Evolutionary conservation across 768 basidiomycete genomes (phyloP).

Genomic region (Amyloporia xantha): DNA sequence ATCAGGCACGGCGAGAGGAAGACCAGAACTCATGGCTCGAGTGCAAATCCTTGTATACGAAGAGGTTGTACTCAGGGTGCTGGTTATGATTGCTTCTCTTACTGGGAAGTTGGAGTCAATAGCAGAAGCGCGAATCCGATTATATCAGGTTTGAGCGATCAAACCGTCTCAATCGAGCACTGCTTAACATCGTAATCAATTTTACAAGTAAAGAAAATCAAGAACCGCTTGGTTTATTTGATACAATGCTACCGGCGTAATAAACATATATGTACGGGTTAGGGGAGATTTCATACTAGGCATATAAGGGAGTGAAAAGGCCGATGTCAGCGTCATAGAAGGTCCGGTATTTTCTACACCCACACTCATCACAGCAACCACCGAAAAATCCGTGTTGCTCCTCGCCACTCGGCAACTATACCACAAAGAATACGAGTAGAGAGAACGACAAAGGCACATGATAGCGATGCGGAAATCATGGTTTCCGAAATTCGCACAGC

Average conservation of each 20-base stretch:
- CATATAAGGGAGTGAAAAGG: constrained; percentile 3
- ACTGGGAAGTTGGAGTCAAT: no score
- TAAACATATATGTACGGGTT: constrained; percentile 4
- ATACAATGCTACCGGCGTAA: constrained; percentile 9
- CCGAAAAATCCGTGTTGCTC: no score
- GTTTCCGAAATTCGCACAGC: constrained; percentile 90
- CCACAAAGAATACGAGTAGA: neutral
- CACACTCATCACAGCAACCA: no score
- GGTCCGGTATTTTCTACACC: constrained; percentile 3
- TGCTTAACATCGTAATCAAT: no score
- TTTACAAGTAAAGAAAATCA: no score
- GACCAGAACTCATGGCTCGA: neutral
- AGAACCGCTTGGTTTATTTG: neutral
- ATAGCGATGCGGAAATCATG: constrained; percentile 35
- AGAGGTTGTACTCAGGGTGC: no score
- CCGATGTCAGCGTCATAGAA: constrained; percentile 6
- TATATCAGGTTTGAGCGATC: no score
- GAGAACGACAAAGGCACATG: neutral
- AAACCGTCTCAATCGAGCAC: no score
- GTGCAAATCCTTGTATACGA: no score
- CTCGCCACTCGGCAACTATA: neutral
- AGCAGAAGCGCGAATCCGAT: no score
- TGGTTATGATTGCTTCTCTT: no score
- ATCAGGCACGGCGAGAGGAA: constrained; percentile 17
- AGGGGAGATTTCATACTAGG: neutral